Percentiles rank a stretch among this genome's conserved stretches.
Conservation (phyloP, 371 early-diverging fungal genomes). For the Lichtheimia hyalospora region DNA sequence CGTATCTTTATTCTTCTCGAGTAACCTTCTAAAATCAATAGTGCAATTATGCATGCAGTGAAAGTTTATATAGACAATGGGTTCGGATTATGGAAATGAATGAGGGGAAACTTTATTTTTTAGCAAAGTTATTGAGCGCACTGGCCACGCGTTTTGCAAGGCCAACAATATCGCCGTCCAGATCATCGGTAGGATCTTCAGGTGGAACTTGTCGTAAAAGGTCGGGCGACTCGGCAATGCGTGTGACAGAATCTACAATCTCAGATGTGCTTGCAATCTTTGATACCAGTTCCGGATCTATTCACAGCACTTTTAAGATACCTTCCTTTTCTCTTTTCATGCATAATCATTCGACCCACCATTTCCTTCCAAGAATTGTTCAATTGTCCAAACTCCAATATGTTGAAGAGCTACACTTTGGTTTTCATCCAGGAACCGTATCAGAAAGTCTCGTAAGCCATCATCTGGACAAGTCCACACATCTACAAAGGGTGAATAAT, state of each 20-base stretch:
- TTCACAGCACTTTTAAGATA: neutral
- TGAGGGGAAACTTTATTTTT: too few relatives aligned
- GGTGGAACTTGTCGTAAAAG: conserved; percentile 3
- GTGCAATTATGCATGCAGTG: too few relatives aligned
- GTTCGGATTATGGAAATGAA: too few relatives aligned
- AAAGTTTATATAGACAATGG: too few relatives aligned
- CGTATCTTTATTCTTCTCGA: too few relatives aligned
- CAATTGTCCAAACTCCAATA: conserved; percentile 88
- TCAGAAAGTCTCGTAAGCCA: conserved; percentile 73
- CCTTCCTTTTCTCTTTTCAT: neutral
- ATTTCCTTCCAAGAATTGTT: conserved; percentile 76
- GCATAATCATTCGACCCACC: conserved; percentile 25
- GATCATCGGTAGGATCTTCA: conserved; percentile 29
- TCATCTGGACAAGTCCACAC: conserved; percentile 71
- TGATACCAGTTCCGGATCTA: conserved; percentile 32
- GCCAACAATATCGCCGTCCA: conserved; percentile 43
- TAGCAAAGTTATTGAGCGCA: conserved; percentile 5
- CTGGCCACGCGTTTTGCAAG: conserved; percentile 40
- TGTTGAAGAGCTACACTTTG: conserved; percentile 78
- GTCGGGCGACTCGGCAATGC: conserved; percentile 30
- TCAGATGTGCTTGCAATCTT: conserved; percentile 31
- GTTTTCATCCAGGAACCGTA: conserved; percentile 66
- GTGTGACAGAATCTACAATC: conserved; percentile 34
- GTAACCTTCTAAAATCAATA: too few relatives aligned
- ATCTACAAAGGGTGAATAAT: conserved; percentile 67